Conservation (phyloP, 768 basidiomycete genomes). For the Xanthoconium stramineum region DNA sequence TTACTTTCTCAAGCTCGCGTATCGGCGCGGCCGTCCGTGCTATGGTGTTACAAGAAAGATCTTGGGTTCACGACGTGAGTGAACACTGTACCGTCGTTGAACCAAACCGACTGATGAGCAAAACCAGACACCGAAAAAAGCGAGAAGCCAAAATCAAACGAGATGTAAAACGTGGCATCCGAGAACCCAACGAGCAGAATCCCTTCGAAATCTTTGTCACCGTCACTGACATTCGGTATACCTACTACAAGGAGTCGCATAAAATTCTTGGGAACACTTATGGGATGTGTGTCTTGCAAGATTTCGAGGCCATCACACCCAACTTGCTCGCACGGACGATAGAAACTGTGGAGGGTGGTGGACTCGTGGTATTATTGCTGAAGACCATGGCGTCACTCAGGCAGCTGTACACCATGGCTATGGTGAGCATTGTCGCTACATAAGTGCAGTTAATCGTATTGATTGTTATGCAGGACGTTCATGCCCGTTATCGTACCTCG, state of each 20-base stretch:
- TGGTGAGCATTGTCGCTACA: conserved; percentile 39
- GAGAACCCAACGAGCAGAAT: conserved; percentile 92
- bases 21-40: conserved; percentile 83
- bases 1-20: conserved; percentile 88
- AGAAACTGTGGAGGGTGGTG: conserved; percentile 97
- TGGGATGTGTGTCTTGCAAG: conserved; percentile 95
- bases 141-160: conserved; percentile 95
- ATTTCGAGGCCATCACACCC: conserved; percentile 97
- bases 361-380: conserved; percentile 80
- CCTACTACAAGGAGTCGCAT: conserved; percentile 97
- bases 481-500: conserved; percentile 89
- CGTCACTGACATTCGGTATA: conserved; percentile 98
- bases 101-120: neutral
- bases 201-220: conserved; percentile 98
- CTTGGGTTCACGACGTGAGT: conserved; percentile 90
- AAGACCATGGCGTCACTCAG: conserved; percentile 93
- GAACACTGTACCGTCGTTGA: neutral
- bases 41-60: conserved; percentile 99
- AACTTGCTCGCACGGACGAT: conserved; percentile 95
- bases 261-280: conserved; percentile 97
- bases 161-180: conserved; percentile 90
- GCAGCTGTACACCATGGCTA: conserved; percentile 91
- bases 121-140: conserved; percentile 85
- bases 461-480: conserved; percentile 72
- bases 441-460: neutral